Evolutionary conservation across 2,329 filamentous ascomycete species (phyloP), one percentile per base, ranked within the genome.

Genomic region (Penicillium sp.): DNA sequence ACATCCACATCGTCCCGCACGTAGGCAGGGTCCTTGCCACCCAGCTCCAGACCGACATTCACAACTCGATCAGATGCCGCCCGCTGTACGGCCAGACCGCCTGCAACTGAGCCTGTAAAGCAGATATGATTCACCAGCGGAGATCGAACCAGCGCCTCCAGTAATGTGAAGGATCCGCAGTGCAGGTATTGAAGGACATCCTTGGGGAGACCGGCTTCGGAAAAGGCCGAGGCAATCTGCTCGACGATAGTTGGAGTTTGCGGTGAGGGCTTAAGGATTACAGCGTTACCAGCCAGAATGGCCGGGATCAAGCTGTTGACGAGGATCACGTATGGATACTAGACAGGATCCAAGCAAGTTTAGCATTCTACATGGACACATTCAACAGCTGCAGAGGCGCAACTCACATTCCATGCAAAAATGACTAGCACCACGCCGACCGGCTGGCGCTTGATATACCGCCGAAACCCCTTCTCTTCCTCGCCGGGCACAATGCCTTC

Each of bases 291-390:
- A 19, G 87, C 81, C 26, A 97, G 77, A 26, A 97, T 76, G n/a
- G 91, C 91, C 13, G 91, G 91, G 48, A 97, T 81, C 43, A 97
- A 75, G 9, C 88, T 90, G 73, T 97, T 97, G 61, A 96, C 80
- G 19, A 96, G 80, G 52, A 90, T 94, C 33, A 97, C 75, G 66
- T 96, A 97, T 16, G 91, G 91, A 61, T 97, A 97, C 88, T 94
- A 38, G n/a, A 17, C n/a, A 11, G 11, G 7, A 23, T n/a, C 11
- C 4, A 27, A n/a, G 17, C 5, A 15, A 27, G 25, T n/a, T 6
- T 27, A 9, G 14, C 11, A 23, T 23, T 11, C 7, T 11, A 7
- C 21, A 23, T 23, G 21, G n/a, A 23, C 21, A 7, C 21, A n/a
- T 13, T 7, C 25, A 9, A n/a, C 5, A 13, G 10, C 25, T 7